Conservation (phyloP, 1,284 basidiomycete species). For the Paramarasmius palmivorus region DNA sequence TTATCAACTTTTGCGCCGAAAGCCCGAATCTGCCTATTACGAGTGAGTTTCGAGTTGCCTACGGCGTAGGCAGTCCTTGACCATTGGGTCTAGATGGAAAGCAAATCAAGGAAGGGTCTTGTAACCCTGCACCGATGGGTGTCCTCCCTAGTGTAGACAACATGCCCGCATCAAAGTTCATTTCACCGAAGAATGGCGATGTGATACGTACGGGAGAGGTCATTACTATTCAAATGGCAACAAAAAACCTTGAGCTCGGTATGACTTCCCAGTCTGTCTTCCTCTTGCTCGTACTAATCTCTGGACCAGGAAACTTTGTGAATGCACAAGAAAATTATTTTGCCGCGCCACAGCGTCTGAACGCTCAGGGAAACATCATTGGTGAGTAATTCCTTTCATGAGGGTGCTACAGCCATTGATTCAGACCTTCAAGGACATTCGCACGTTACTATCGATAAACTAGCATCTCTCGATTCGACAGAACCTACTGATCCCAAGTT, state of each 20-base stretch:
- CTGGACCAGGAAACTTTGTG: background rate
- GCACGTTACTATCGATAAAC: constrained; percentile 53
- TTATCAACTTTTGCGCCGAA: background rate
- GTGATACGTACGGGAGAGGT: background rate
- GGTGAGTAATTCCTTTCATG: background rate
- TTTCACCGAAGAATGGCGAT: background rate
- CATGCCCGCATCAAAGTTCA: no score
- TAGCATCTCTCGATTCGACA: constrained; percentile 45
- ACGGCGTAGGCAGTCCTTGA: background rate
- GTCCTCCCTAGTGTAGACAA: no score
- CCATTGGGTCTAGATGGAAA: background rate
- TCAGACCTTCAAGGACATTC: constrained; percentile 35
- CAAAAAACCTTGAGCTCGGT: background rate
- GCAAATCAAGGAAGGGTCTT: background rate
- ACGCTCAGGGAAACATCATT: constrained; percentile 41
- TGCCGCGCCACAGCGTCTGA: constrained; percentile 51
- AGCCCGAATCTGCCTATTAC: background rate
- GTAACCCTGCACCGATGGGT: no score
- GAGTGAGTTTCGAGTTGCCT: background rate
- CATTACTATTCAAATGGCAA: background rate
- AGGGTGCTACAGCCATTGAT: no score
- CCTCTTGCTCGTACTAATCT: background rate
- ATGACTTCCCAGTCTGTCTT: background rate
- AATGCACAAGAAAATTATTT: constrained; percentile 40
- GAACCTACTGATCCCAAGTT: constrained; percentile 44